Conservation (phyloP, 441 rosid genomes). For the Kokia cookei region DNA sequence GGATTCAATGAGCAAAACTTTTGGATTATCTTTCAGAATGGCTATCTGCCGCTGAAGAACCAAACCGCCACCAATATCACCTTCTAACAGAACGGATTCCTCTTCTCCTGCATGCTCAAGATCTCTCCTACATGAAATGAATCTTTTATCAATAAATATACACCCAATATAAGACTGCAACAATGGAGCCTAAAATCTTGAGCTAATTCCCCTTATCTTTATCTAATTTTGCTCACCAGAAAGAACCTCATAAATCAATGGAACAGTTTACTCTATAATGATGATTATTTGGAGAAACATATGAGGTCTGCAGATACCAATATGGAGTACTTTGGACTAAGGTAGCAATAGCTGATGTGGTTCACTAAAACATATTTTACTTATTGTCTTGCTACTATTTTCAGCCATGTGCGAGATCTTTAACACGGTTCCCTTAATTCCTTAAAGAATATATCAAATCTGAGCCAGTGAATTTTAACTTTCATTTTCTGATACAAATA, state of each 20-base stretch:
- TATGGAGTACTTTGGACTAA: not conserved
- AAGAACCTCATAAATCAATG: not conserved
- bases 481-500: not conserved
- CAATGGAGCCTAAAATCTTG: not conserved
- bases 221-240: not conserved
- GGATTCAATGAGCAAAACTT: conserved; percentile 53
- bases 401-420: not conserved
- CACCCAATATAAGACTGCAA: not conserved
- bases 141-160: not conserved
- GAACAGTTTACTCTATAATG: not conserved
- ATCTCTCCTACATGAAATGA: conserved; percentile 47
- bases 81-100: conserved; percentile 65
- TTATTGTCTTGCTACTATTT: not conserved
- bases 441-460: not conserved
- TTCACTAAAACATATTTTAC: not conserved
- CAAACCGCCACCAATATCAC: conserved; percentile 83
- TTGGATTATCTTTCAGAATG: conserved; percentile 42
- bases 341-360: not conserved
- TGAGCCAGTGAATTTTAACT: not conserved
- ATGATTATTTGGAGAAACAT: not conserved
- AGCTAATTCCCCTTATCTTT: not conserved
- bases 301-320: not conserved
- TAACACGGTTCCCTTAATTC: not conserved
- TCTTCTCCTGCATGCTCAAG: conserved; percentile 80
- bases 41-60: conserved; percentile 49